These are phyloP conservation scores for Rauvolfia tetraphylla DNA, from an alignment of 257 asterid genomes.

Conservation along the genomic window DNA sequence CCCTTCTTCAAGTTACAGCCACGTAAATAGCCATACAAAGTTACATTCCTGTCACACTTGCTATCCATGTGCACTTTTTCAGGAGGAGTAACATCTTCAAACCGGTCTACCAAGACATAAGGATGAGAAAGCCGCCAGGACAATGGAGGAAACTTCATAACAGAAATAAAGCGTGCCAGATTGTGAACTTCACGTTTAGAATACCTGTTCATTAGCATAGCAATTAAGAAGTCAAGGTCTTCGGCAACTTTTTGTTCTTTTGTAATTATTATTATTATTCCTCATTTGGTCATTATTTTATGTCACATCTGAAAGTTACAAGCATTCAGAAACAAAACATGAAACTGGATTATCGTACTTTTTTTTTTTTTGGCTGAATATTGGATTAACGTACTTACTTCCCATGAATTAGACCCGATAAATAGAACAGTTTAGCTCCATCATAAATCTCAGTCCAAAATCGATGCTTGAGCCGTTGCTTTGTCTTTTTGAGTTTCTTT, in stretches of 20 bases:
- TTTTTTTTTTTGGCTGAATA: no score
- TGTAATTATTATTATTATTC: no score
- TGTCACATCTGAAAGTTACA: background rate
- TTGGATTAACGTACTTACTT: constrained; percentile 48
- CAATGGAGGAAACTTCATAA: constrained; percentile 92
- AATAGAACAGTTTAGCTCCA: constrained; percentile 92
- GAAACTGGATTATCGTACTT: constrained; percentile 25
- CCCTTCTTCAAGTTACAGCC: constrained; percentile 95
- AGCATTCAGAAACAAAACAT: background rate
- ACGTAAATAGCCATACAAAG: constrained; percentile 85
- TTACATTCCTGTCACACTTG: constrained; percentile 85
- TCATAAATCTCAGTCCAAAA: constrained; percentile 99
- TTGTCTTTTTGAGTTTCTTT: constrained; percentile 89
- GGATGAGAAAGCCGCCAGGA: constrained; percentile 98
- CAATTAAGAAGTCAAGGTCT: constrained; percentile 12
- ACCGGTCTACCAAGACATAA: constrained; percentile 82
- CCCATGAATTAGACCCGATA: constrained; percentile 97
- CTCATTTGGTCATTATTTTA: background rate
- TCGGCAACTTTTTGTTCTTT: background rate
- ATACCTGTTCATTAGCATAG: constrained; percentile 50
- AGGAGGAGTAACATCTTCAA: constrained; percentile 93
- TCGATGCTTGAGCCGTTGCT: constrained; percentile 92
- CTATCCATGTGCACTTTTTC: constrained; percentile 64
- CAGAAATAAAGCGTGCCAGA: constrained; percentile 92
- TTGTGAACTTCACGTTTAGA: constrained; percentile 89